Conservation (phyloP, 306 rosid genomes). For the Corylus americana region DNA sequence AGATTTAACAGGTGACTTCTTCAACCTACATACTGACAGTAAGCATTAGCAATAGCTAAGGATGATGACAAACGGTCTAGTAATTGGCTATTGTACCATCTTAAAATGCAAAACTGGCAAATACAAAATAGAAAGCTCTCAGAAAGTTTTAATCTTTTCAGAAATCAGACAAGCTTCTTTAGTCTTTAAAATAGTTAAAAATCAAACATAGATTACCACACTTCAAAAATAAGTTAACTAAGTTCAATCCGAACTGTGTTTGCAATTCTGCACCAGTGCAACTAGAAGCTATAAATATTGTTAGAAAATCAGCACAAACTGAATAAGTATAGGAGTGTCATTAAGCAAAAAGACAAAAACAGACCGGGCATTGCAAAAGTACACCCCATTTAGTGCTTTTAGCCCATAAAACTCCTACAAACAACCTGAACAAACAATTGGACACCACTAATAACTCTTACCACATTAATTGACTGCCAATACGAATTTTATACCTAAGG, state of each 20-base stretch:
- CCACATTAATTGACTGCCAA: not conserved
- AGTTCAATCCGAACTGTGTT: not conserved
- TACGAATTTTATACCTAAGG: not conserved
- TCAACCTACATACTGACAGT: conserved; percentile 59
- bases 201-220: not conserved
- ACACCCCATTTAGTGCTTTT: not conserved
- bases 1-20: conserved; percentile 74
- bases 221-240: not conserved
- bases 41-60: conserved; percentile 35
- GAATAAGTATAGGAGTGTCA: not conserved
- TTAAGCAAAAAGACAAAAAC: not conserved
- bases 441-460: not conserved
- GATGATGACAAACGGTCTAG: too few species aligned
- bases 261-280: not conserved
- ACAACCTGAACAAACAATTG: not conserved
- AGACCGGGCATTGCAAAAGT: not conserved
- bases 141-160: not conserved
- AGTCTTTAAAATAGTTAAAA: not conserved
- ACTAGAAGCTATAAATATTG: not conserved
- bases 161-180: not conserved
- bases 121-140: not conserved
- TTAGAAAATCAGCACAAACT: not conserved
- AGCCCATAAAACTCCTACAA: not conserved
- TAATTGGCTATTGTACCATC: not conserved
- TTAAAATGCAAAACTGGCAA: not conserved